These are phyloP conservation scores for Colletotrichum filicis DNA, from an alignment of 2,329 filamentous ascomycete genomes.

Conservation along the genomic window DNA sequence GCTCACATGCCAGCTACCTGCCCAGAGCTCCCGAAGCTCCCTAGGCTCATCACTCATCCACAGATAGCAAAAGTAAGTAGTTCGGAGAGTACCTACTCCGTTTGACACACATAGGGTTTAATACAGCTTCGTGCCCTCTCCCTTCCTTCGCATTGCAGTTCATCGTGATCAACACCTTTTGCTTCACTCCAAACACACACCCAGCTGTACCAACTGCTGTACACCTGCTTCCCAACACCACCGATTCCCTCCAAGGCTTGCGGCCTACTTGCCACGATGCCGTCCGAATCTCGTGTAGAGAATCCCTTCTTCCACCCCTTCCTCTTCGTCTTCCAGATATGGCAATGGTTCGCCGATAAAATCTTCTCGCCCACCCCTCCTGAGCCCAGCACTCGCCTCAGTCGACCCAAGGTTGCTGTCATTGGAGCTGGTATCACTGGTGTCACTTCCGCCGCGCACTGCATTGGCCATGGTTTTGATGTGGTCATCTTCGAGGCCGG, in stretches of 20 bases:
- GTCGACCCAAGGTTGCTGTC: slow-evolving; percentile 73
- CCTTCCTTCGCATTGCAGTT: not conserved
- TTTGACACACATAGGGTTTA: not conserved
- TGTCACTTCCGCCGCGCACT: slow-evolving; percentile 83
- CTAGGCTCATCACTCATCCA: slow-evolving; percentile 4
- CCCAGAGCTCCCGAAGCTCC: slow-evolving; percentile 30
- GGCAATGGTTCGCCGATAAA: slow-evolving; percentile 72
- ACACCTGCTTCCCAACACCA: not conserved
- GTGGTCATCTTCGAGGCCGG: slow-evolving; percentile 83
- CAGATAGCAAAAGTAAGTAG: too few species aligned
- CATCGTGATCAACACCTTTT: not conserved
- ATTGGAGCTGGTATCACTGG: slow-evolving; percentile 80
- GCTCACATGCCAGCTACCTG: slow-evolving; percentile 26
- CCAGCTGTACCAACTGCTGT: not conserved
- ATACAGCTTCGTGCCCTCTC: slow-evolving; percentile 13
- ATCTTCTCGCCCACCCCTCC: slow-evolving; percentile 79
- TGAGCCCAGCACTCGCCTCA: slow-evolving; percentile 64
- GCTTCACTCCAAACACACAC: not conserved
- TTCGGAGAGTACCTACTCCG: too few species aligned
- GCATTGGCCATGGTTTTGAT: slow-evolving; percentile 87
- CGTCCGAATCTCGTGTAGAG: slow-evolving; percentile 44
- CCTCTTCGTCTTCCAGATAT: slow-evolving; percentile 70
- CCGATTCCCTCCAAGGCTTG: not conserved
- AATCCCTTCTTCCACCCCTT: slow-evolving; percentile 64
- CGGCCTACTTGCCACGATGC: slow-evolving; percentile 42